phyloP scores from a whole-genome alignment of 805 yeast genomes.

The Cyberlindnera nakhonratchasimensis region DNA sequence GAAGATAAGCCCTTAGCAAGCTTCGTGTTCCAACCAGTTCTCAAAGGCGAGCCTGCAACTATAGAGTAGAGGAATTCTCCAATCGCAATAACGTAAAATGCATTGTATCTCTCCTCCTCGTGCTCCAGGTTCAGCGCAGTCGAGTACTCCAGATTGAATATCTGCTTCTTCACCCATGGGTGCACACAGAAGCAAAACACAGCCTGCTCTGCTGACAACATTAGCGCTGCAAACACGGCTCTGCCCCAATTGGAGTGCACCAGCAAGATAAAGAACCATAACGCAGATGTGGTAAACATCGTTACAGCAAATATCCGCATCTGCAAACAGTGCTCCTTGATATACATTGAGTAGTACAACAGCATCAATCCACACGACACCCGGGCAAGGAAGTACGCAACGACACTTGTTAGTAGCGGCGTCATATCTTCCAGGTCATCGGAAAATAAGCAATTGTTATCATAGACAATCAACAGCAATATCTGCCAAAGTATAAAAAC shows the following conservation, averaged over 20 bases:
- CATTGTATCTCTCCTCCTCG: constrained; percentile 57
- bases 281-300: constrained; percentile 33
- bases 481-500: constrained; percentile 51
- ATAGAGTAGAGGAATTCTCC: constrained; percentile 59
- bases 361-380: constrained; percentile 31
- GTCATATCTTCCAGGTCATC: constrained; percentile 37
- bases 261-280: constrained; percentile 54
- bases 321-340: constrained; percentile 50
- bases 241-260: constrained; percentile 40
- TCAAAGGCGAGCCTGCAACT: constrained; percentile 48
- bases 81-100: constrained; percentile 59
- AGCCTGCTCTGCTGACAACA: constrained; percentile 40
- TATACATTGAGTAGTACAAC: constrained; percentile 38
- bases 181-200: constrained; percentile 39
- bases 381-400: constrained; percentile 40
- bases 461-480: constrained; percentile 45
- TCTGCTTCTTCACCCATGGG: constrained; percentile 42
- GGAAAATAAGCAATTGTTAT: constrained; percentile 43
- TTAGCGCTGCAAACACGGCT: constrained; percentile 41
- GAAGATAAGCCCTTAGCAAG: constrained; percentile 48
- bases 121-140: constrained; percentile 66
- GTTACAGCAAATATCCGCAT: constrained; percentile 37
- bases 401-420: constrained; percentile 34
- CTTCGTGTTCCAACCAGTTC: constrained; percentile 37
- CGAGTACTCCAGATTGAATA: constrained; percentile 41